These are phyloP conservation scores for Cercis canadensis DNA, from an alignment of 306 rosid genomes.

Conservation along the genomic window DNA sequence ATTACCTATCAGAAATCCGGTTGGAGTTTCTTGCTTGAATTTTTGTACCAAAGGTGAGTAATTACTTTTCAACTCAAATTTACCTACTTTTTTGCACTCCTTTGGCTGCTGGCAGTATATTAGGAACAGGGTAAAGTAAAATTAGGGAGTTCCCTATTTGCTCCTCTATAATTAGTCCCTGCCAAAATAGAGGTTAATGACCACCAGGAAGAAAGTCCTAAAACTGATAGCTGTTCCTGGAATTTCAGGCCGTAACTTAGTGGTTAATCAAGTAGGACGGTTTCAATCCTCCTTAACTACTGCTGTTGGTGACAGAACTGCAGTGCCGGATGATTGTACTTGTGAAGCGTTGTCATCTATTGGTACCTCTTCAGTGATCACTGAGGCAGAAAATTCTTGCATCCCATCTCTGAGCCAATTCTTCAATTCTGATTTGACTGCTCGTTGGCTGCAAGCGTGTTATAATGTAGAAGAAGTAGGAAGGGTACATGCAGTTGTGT, in stretches of 20 bases:
- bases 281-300: slow-evolving; percentile 28
- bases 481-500: slow-evolving; percentile 60
- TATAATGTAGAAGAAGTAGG: slow-evolving; percentile 57
- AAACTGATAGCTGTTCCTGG: slow-evolving; percentile 20
- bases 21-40: slow-evolving; percentile 29
- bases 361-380: slow-evolving; percentile 30
- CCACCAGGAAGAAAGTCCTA: neutral
- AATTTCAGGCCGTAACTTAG: slow-evolving; percentile 40
- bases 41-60: slow-evolving; percentile 49
- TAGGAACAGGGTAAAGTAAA: neutral
- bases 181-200: neutral
- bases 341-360: slow-evolving; percentile 34
- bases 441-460: slow-evolving; percentile 69
- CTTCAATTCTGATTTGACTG: slow-evolving; percentile 55
- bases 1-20: slow-evolving; percentile 25
- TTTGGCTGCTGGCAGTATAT: neutral
- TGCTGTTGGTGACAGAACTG: slow-evolving; percentile 43
- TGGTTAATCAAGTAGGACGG: slow-evolving; percentile 41
- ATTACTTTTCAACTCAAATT: neutral
- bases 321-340: slow-evolving; percentile 33
- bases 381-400: neutral
- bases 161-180: neutral
- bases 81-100: neutral
- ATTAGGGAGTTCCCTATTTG: neutral
- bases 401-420: slow-evolving; percentile 21